Conservation (phyloP, 331 rosid genomes). For the Telfairia occidentalis region DNA sequence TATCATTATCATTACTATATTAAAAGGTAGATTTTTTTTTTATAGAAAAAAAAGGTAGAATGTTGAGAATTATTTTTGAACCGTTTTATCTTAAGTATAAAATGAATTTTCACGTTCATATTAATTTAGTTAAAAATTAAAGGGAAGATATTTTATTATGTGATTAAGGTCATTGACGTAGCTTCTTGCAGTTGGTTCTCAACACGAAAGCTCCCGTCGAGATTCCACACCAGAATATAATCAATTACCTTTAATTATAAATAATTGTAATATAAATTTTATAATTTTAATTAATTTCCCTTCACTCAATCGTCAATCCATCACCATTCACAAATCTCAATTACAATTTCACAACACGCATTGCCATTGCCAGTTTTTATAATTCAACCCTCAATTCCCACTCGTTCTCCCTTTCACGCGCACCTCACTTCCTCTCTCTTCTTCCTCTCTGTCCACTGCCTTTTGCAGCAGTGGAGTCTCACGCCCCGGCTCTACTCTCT, state of each 20-base stretch:
- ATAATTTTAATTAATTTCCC: background rate
- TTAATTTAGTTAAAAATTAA: background rate
- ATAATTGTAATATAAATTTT: background rate
- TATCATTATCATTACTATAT: too few relatives aligned
- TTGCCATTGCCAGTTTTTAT: background rate
- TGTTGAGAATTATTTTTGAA: too few relatives aligned
- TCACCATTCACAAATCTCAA: background rate
- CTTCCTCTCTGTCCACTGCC: background rate
- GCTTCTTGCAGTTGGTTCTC: background rate
- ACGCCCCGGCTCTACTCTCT: background rate
- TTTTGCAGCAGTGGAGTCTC: conserved; percentile 1
- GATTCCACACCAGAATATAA: background rate
- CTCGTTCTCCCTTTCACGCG: background rate
- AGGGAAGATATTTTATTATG: background rate
- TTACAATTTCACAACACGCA: background rate
- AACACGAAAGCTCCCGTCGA: background rate
- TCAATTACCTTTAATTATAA: background rate
- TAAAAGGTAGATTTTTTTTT: too few relatives aligned
- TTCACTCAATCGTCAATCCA: conserved; percentile 5
- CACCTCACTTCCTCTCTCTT: background rate
- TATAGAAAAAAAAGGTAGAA: too few relatives aligned
- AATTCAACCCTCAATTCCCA: background rate
- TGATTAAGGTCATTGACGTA: background rate
- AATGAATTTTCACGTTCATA: background rate
- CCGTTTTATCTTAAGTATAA: too few relatives aligned